phyloP scores from a whole-genome alignment of 371 early-diverging fungal species.

The Chytridium lagenaria region DNA sequence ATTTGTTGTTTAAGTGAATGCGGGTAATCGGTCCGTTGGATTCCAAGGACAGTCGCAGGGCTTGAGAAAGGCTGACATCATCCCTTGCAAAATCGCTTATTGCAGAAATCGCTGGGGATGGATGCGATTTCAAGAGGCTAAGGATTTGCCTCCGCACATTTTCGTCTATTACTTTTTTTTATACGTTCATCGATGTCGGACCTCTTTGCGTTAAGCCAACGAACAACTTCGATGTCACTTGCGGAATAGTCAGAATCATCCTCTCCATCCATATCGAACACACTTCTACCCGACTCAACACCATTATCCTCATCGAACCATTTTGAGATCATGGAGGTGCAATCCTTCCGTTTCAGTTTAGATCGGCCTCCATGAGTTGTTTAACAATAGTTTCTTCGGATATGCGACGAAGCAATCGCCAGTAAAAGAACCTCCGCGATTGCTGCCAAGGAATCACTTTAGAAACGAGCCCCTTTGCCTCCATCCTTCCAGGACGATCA shows the following conservation, averaged over 20 bases:
- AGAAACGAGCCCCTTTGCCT: conserved; percentile 89
- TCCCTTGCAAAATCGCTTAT: not conserved
- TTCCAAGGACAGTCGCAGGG: not conserved
- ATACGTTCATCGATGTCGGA: conserved; percentile 43
- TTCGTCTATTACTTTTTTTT: conserved; percentile 26
- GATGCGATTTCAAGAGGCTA: not conserved
- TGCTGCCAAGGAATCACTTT: conserved; percentile 80
- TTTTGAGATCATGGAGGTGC: conserved; percentile 27
- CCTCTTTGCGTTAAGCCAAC: conserved; percentile 47
- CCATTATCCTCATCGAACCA: conserved; percentile 50
- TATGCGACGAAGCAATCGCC: conserved; percentile 85
- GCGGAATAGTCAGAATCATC: conserved; percentile 22
- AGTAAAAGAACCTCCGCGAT: conserved; percentile 90
- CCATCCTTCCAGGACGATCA: conserved; percentile 95
- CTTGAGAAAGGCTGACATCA: not conserved
- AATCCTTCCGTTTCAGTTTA: conserved; percentile 28
- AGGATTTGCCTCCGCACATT: conserved; percentile 19
- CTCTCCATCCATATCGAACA: conserved; percentile 26
- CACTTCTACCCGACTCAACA: conserved; percentile 25
- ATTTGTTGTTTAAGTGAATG: not conserved
- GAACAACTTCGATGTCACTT: conserved; percentile 50
- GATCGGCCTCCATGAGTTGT: conserved; percentile 38
- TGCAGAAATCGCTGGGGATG: not conserved
- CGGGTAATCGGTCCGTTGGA: not conserved
- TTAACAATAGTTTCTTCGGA: conserved; percentile 47